Evolutionary conservation across 192 early-diverging fungal species (phyloP), one percentile per base, ranked within the genome.

Genomic region (Coemansia sp.): DNA sequence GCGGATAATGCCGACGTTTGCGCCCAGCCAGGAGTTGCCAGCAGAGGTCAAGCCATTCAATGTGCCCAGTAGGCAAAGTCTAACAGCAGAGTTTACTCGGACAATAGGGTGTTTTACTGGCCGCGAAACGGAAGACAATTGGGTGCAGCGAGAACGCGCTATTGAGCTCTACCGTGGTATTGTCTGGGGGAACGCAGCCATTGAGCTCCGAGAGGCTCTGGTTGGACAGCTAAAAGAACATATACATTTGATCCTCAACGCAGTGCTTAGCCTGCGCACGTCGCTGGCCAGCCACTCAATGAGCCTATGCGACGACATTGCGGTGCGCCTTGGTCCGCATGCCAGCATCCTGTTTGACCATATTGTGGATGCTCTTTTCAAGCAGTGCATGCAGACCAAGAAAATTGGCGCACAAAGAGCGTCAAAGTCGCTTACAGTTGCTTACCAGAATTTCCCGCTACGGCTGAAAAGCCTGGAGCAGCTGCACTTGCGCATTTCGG

Each of bases 101-200:
- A 56, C 62, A 2, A 20, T 57, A 10, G 66, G 56, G 1, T 54
- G 51, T 8, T 78, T 78, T 58, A 42, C 49, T 14, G 76, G 76
- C 5, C 64, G 69, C 41, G 76, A 78, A 40, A 51, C 76, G 0
- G 76, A 78, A 31, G 64, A 60, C 26, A 78, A 78, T 43, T 78
- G 76, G 76, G 23, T 62, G 9, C 68, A 58, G 53, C 69, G 76
- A 34, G 76, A 78, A 43, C 56, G 66, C 6, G 76, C 76, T 3
- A 43, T 72, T n/a, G 17, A 23, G 32, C 54, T 71, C 3, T 78
- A 72, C 40, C 76, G 76, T 11, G 69, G 62, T 11, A 72, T 72
- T 16, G 58, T 78, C 21, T 78, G 76, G 76, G 76, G 76, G 5
- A 78, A 78, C 40, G 64, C 69, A 3, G 76, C 64, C 11, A 55